Base-by-base conservation (phyloP, 768 basidiomycete species). In the Agaricus bisporus region DNA sequence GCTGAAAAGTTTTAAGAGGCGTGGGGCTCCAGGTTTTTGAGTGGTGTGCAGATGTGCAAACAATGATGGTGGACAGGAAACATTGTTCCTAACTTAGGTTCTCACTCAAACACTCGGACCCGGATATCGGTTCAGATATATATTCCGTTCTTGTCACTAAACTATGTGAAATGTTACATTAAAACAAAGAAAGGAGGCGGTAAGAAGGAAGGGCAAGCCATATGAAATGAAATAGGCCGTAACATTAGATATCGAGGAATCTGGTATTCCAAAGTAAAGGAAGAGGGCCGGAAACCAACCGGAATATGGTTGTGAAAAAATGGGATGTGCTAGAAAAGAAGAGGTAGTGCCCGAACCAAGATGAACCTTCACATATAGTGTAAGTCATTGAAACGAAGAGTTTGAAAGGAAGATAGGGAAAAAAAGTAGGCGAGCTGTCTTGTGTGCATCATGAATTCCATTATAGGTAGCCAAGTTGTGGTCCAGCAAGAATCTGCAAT, bases 321-420 rank as follows among this genome's bases (percentile, higher is more conserved):
- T 20, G 41, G 22, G 32, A 35, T 51, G 41, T 35, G 22, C 41
- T 41, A 51, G 50, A 51, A n/a, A 52, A 36, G 55, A 52, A 36
- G 55, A 46, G 44, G 48, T 45, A 44, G 48, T 56, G 59, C 57
- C 53, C 50, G 55, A 63, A 56, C 55, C 18, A 51, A 60, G 51
- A 55, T 37, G 42, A 14, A 9, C 22, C 15, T 26, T 29, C 44
- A n/a, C 11, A 45, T 26, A 45, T 12, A 45, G 17, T 17, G 12
- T 32, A 11, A 29, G 22, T n/a, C 7, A 12, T 35, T 29, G 25
- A 20, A 48, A 48, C n/a, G 17, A 48, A 48, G 15, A 18, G 20
- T 8, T 32, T 32, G 11, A n/a, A 17, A 51, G 35, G 28, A 56
- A 57, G 54, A 55, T 46, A 52, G 59, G 61, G 59, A 53, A 57